Percentiles rank a stretch among this genome's conserved stretches.
Evolutionary conservation across 805 yeast genomes (phyloP).

Genomic region (Saccharomycopsis fodiens): DNA sequence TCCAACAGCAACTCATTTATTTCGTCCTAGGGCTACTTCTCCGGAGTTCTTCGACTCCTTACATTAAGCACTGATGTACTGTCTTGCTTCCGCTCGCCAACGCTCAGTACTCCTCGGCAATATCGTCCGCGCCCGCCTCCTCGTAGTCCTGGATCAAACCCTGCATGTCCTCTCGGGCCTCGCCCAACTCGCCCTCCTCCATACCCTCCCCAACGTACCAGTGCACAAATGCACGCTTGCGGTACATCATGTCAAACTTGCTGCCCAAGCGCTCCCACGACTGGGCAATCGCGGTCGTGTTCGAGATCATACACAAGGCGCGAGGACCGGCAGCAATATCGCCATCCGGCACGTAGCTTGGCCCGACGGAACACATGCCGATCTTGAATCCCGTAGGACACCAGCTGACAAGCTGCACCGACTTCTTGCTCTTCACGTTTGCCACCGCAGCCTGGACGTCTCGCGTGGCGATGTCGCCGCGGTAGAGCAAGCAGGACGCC

Average conservation of each 20-base stretch:
- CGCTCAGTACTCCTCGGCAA: slow-evolving; percentile 56
- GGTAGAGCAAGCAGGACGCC: slow-evolving; percentile 96
- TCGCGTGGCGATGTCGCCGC: slow-evolving; percentile 97
- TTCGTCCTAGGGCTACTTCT: too few species aligned
- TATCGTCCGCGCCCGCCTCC: slow-evolving; percentile 89
- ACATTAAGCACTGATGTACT: too few species aligned
- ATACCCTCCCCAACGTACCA: slow-evolving; percentile 99
- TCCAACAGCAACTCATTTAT: too few species aligned
- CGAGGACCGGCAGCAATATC: slow-evolving; percentile 89
- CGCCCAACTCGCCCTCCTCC: slow-evolving; percentile 99
- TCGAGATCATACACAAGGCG: slow-evolving; percentile 96
- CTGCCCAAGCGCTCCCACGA: slow-evolving; percentile 97
- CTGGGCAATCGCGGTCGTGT: slow-evolving; percentile 96
- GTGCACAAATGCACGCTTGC: slow-evolving; percentile 98
- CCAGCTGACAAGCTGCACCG: slow-evolving; percentile 98
- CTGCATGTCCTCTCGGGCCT: slow-evolving; percentile 97
- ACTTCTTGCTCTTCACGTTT: slow-evolving; percentile 84
- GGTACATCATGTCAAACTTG: slow-evolving; percentile 96
- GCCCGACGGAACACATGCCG: slow-evolving; percentile 97
- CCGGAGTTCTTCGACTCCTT: too few species aligned
- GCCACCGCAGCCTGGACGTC: slow-evolving; percentile 98
- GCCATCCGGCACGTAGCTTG: slow-evolving; percentile 82
- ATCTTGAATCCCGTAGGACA: slow-evolving; percentile 99
- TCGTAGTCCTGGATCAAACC: slow-evolving; percentile 95
- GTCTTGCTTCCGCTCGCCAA: too few species aligned